Conservation (phyloP, 2,329 filamentous ascomycete species). For the Fusarium sororula region DNA sequence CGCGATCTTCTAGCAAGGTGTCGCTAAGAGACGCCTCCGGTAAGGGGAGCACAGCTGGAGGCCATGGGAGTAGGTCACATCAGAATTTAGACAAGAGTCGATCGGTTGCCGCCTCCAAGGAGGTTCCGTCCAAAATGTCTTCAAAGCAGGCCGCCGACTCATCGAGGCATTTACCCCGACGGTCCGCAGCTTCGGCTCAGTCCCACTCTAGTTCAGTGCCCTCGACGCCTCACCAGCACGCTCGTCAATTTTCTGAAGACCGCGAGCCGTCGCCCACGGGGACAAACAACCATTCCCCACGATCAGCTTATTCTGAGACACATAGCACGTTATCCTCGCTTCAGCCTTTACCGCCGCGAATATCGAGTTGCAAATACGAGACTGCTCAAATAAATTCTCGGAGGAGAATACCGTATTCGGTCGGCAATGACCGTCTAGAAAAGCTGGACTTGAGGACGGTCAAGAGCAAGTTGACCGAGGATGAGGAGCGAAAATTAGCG, state of each 20-base stretch:
- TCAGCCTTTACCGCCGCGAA: conserved; percentile 67
- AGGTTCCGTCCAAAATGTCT: conserved; percentile 61
- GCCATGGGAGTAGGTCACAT: conserved; percentile 72
- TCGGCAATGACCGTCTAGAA: conserved; percentile 82
- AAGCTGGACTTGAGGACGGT: conserved; percentile 76
- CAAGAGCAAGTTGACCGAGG: conserved; percentile 74
- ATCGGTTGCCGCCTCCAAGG: conserved; percentile 69
- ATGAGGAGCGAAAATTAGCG: conserved; percentile 79
- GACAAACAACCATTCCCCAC: conserved; percentile 82
- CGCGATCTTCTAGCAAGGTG: conserved; percentile 68
- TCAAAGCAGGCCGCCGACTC: conserved; percentile 52
- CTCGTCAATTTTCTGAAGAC: conserved; percentile 83
- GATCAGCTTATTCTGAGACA: conserved; percentile 89
- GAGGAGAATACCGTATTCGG: conserved; percentile 89
- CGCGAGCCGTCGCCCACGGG: conserved; percentile 81
- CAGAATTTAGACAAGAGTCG: conserved; percentile 68
- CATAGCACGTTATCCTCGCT: conserved; percentile 77
- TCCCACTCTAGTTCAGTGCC: conserved; percentile 87
- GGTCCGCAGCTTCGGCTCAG: conserved; percentile 44
- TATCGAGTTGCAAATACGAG: conserved; percentile 84
- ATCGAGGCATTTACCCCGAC: conserved; percentile 45
- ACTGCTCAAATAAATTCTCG: conserved; percentile 83
- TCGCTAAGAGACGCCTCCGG: conserved; percentile 61
- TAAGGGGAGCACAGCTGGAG: conserved; percentile 62
- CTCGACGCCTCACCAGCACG: conserved; percentile 90